Evolutionary conservation across 2,329 filamentous ascomycete genomes (phyloP).

Genomic region (Hawksworthiomyces lignivorus): DNA sequence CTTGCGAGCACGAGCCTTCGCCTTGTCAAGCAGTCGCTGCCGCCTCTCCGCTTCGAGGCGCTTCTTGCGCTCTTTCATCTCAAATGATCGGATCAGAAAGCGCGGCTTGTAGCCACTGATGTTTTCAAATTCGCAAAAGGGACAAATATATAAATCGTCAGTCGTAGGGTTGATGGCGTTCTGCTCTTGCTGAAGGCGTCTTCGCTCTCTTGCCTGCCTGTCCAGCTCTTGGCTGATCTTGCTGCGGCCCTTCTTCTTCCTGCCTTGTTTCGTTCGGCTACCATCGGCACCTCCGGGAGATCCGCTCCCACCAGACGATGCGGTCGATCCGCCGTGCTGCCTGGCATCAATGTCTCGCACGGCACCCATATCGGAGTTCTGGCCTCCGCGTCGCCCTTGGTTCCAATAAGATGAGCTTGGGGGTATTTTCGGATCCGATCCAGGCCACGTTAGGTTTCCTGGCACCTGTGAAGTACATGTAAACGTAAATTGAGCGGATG

Average conservation of each 20-base stretch:
- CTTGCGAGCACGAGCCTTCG: constrained; percentile 87
- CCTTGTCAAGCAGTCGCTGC: constrained; percentile 77
- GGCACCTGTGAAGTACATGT: constrained; percentile 87
- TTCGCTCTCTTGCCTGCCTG: constrained; percentile 68
- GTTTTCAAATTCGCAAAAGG: constrained; percentile 95
- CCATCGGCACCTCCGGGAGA: neutral
- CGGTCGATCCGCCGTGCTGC: neutral
- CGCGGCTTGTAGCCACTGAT: constrained; percentile 86
- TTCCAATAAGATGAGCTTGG: constrained; percentile 5
- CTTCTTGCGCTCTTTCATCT: constrained; percentile 84
- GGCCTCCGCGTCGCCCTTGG: constrained; percentile 3
- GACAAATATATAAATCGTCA: constrained; percentile 88
- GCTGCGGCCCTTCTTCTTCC: constrained; percentile 54
- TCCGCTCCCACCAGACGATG: neutral
- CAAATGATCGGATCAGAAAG: constrained; percentile 82
- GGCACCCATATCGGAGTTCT: too few relatives aligned
- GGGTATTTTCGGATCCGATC: constrained; percentile 9
- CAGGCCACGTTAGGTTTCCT: constrained; percentile 65
- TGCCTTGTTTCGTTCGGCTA: constrained; percentile 22
- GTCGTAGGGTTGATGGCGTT: constrained; percentile 67
- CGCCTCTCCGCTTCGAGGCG: constrained; percentile 82
- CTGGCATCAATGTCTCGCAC: too few relatives aligned
- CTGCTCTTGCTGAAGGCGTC: constrained; percentile 65
- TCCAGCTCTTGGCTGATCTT: constrained; percentile 64
- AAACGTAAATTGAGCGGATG: constrained; percentile 90